Evolutionary conservation across 768 basidiomycete genomes (phyloP).

Genomic region (Cystofilobasidium capitatum): DNA sequence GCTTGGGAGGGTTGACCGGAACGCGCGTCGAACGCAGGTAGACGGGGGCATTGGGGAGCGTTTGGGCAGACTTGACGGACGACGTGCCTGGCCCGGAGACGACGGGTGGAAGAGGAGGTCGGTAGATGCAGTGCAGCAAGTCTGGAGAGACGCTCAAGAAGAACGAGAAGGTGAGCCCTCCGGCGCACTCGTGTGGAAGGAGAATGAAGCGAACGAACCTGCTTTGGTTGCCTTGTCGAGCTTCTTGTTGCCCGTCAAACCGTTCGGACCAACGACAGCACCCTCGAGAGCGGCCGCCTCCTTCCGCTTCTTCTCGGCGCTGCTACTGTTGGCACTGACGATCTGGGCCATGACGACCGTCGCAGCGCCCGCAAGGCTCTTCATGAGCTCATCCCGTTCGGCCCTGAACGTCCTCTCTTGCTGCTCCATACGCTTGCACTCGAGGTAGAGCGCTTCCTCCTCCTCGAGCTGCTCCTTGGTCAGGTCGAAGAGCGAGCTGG

Average conservation of each 20-base stretch:
- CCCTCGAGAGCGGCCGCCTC: slow-evolving; percentile 33
- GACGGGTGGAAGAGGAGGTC: slow-evolving; percentile 28
- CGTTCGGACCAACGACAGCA: slow-evolving; percentile 21
- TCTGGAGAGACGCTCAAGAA: slow-evolving; percentile 19
- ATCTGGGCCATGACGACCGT: slow-evolving; percentile 8
- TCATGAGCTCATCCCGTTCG: slow-evolving; percentile 77
- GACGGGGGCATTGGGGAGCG: slow-evolving; percentile 45
- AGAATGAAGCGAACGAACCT: slow-evolving; percentile 23
- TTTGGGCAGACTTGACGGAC: slow-evolving; percentile 8
- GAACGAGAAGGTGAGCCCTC: slow-evolving; percentile 27
- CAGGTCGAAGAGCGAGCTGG: slow-evolving; percentile 76
- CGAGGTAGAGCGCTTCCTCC: slow-evolving; percentile 87
- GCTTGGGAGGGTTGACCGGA: slow-evolving; percentile 61
- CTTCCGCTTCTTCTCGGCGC: slow-evolving; percentile 36
- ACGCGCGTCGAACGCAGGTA: slow-evolving; percentile 75
- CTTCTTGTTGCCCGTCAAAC: slow-evolving; percentile 28
- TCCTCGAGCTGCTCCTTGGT: slow-evolving; percentile 81
- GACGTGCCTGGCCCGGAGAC: slow-evolving; percentile 34
- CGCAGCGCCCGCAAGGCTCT: slow-evolving; percentile 48
- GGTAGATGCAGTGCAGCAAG: slow-evolving; percentile 34
- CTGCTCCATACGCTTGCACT: slow-evolving; percentile 90
- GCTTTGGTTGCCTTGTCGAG: slow-evolving; percentile 28
- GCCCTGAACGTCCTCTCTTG: slow-evolving; percentile 76
- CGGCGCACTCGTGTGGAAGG: slow-evolving; percentile 31
- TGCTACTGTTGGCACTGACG: slow-evolving; percentile 12